A percentile compares a stretch with the other conserved stretches of the same genome.
Evolutionary conservation across 1,284 basidiomycete genomes (phyloP).

Genomic region (Cutaneotrichosporon mucoides): DNA sequence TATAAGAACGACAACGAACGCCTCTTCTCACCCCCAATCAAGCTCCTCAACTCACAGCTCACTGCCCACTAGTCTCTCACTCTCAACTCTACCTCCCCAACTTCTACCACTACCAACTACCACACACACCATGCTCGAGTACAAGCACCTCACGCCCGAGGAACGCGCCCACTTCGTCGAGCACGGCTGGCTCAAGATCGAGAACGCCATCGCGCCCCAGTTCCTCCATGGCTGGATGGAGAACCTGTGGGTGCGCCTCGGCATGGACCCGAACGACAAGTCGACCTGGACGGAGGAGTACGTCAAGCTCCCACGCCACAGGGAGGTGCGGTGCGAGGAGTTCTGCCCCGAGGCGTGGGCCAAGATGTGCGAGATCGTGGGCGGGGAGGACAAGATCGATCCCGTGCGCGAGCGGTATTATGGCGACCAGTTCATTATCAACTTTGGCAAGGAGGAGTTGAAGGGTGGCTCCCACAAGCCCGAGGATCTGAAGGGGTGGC

Average conservation of each 20-base stretch:
- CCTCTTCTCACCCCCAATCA: too few relatives aligned
- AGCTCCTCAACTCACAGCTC: too few relatives aligned
- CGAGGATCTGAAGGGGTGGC: constrained; percentile 23
- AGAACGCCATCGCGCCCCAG: constrained; percentile 27
- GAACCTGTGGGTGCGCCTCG: constrained; percentile 36
- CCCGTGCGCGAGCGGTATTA: constrained; percentile 29
- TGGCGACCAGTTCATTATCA: constrained; percentile 38
- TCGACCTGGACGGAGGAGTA: constrained; percentile 37
- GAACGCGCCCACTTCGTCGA: constrained; percentile 32
- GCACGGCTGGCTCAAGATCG: constrained; percentile 35
- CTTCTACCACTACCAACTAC: too few relatives aligned
- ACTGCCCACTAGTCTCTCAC: too few relatives aligned
- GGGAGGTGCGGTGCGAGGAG: constrained; percentile 25
- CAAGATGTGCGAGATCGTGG: constrained; percentile 35
- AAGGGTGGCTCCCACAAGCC: constrained; percentile 5
- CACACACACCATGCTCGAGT: constrained; percentile 8
- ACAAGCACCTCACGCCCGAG: constrained; percentile 22
- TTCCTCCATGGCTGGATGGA: constrained; percentile 28
- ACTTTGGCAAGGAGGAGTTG: constrained; percentile 26
- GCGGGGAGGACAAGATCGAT: constrained; percentile 32
- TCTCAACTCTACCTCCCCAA: too few relatives aligned
- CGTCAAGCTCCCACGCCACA: constrained; percentile 32
- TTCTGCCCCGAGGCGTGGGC: constrained; percentile 32
- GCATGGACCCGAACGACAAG: constrained; percentile 37
- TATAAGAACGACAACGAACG: too few relatives aligned